Conservation (phyloP, 352 stramenopile genomes). For the Pythium rhizo-oryzae region DNA sequence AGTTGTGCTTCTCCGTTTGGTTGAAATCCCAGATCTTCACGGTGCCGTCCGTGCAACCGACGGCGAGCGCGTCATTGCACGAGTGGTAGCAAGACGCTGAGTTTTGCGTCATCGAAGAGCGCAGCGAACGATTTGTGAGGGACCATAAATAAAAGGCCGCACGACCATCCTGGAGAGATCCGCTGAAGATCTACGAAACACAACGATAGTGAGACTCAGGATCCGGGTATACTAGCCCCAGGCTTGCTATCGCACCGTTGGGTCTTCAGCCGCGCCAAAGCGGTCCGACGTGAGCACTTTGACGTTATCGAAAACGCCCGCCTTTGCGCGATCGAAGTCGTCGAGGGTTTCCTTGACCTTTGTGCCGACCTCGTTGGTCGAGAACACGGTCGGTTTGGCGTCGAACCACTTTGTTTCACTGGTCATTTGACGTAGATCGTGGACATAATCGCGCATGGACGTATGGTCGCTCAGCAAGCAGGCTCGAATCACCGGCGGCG, state of each 20-base stretch:
- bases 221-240: neutral
- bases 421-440: conserved; percentile 80
- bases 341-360: conserved; percentile 50
- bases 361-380: conserved; percentile 43
- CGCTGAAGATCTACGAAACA: conserved; percentile 55
- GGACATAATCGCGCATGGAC: conserved; percentile 86
- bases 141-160: conserved; percentile 89
- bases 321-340: conserved; percentile 53
- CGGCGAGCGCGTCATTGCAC: conserved; percentile 80
- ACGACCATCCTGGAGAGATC: conserved; percentile 67
- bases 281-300: conserved; percentile 68
- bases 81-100: conserved; percentile 77
- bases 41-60: conserved; percentile 74
- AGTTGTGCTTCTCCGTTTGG: conserved; percentile 53
- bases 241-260: conserved; percentile 49
- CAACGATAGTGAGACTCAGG: conserved; percentile 2
- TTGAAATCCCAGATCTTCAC: conserved; percentile 88
- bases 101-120: conserved; percentile 65
- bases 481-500: conserved; percentile 81
- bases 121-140: conserved; percentile 65
- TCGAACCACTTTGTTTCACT: conserved; percentile 73
- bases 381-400: conserved; percentile 40
- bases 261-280: conserved; percentile 54
- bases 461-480: conserved; percentile 84
- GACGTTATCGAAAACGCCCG: conserved; percentile 60